phyloP scores from a whole-genome alignment of 805 yeast species.

The Barnettozyma sp. region DNA sequence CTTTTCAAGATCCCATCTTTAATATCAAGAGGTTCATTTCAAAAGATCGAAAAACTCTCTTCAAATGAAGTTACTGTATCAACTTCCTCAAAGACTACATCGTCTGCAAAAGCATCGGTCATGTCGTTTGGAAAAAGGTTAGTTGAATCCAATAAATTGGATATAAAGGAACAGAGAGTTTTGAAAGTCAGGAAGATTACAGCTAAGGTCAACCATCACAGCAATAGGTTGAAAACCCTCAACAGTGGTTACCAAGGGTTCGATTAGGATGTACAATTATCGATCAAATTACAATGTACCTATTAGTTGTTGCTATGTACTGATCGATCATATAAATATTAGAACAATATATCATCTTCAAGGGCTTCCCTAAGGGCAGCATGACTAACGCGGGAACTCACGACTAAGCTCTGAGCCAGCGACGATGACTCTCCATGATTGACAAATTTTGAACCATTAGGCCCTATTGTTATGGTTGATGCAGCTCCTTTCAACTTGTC shows the following conservation, averaged over 20 bases:
- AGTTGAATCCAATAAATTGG: slow-evolving; percentile 7
- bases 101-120: slow-evolving; percentile 52
- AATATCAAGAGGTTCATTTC: slow-evolving; percentile 36
- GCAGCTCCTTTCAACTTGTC: slow-evolving; percentile 19
- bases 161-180: slow-evolving; percentile 17
- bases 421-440: slow-evolving; percentile 24
- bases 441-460: slow-evolving; percentile 22
- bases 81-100: slow-evolving; percentile 46
- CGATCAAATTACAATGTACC: no score
- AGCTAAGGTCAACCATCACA: slow-evolving; percentile 3
- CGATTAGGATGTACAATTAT: slow-evolving; percentile 5
- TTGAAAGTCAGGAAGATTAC: slow-evolving; percentile 21
- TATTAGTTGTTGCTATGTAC: no score
- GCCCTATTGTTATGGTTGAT: slow-evolving; percentile 24
- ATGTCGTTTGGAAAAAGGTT: slow-evolving; percentile 40
- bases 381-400: slow-evolving; percentile 23
- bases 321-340: no score
- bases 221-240: slow-evolving; percentile 6
- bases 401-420: slow-evolving; percentile 17
- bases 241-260: slow-evolving; percentile 7
- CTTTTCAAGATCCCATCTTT: slow-evolving; percentile 34
- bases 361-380: slow-evolving; percentile 24
- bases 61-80: slow-evolving; percentile 43
- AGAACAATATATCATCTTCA: slow-evolving; percentile 7
- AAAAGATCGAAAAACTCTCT: slow-evolving; percentile 22